Evolutionary conservation across 2,329 filamentous ascomycete genomes (phyloP).

Genomic region (Chaetomium strumarium): DNA sequence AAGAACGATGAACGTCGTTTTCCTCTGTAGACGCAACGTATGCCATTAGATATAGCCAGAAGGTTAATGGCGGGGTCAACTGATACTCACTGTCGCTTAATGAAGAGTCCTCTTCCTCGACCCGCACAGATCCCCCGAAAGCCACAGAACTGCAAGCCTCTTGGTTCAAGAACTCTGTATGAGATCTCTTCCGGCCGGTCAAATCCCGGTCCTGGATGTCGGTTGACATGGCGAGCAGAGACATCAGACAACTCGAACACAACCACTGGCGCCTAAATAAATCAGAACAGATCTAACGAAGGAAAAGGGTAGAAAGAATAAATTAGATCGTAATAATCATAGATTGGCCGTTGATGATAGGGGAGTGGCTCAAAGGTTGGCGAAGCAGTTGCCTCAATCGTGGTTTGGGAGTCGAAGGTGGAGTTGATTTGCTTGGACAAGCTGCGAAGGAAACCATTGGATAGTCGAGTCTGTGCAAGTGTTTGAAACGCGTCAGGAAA

Average conservation of each 20-base stretch:
- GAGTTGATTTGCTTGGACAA: constrained; percentile 14
- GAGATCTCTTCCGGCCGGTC: constrained; percentile 18
- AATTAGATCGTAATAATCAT: neutral
- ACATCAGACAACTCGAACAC: constrained; percentile 9
- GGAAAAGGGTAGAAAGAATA: neutral
- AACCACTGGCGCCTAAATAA: neutral
- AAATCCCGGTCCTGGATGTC: constrained; percentile 16
- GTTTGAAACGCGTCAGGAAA: constrained; percentile 11
- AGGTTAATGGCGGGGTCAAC: neutral
- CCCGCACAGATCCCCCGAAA: neutral
- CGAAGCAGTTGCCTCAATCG: neutral
- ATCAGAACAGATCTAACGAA: neutral
- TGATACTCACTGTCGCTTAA: constrained; percentile 17
- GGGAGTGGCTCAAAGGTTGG: neutral
- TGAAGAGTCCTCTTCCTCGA: constrained; percentile 3
- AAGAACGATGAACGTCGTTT: constrained; percentile 11
- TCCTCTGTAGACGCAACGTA: constrained; percentile 12
- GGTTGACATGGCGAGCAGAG: constrained; percentile 18
- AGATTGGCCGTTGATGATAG: neutral
- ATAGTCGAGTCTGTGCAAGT: constrained; percentile 16
- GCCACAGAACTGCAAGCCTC: constrained; percentile 3
- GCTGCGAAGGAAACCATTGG: constrained; percentile 16
- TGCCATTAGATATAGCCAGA: neutral
- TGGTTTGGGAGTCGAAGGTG: constrained; percentile 5
- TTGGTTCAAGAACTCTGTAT: constrained; percentile 17